Base-by-base conservation (phyloP, 2,329 filamentous ascomycete genomes). In the Ambrosiella xylebori region DNA sequence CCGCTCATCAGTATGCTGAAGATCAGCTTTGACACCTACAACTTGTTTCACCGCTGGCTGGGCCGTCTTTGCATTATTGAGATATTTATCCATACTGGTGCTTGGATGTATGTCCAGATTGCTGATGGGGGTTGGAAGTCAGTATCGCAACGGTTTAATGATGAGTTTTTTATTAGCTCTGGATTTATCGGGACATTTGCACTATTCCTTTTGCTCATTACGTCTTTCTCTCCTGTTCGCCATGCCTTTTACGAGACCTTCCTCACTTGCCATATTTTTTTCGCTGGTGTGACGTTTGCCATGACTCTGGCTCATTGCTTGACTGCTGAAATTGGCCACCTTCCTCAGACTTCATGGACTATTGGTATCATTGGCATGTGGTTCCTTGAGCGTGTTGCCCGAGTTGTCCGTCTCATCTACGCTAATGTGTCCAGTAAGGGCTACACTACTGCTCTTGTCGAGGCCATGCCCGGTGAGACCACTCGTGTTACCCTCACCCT, bases 241-340 rank as follows among this genome's bases (percentile, higher is more conserved):
- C 91, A 96, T 69, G 89, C 90, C 44, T 96, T 95, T 68, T 98
- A 98, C 73, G 93, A 98, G 72, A 94, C 88, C 0, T 98, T 98
- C 72, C 78, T 97, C 64, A 88, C 86, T 67, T 71, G 85, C 37
- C 93, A 97, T 71, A 89, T 95, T 64, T 69, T 86, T 41, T 72
- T 95, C 55, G 88, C 84, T 44, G 69, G 84, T 40, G 66, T 87
- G 57, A 73, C 76, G 53, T 78, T 96, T 55, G 74, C 79, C 59
- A 84, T 82, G 65, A 82, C 90, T 7, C 93, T 84, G 78, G 73
- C 90, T 41, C 93, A 97, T 72, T 81, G 88, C 65, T 75, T 80
- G 50, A 73, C 86, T 8, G 79, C 87, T 36, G 69, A 74, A 3
- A 72, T 88, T 38, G 81, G 88, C 57, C 76, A 77, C 11, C 76